A percentile compares a stretch with the other conserved stretches of the same genome.
phyloP scores from a whole-genome alignment of 768 basidiomycete genomes.

The Chalciporus chontae region DNA sequence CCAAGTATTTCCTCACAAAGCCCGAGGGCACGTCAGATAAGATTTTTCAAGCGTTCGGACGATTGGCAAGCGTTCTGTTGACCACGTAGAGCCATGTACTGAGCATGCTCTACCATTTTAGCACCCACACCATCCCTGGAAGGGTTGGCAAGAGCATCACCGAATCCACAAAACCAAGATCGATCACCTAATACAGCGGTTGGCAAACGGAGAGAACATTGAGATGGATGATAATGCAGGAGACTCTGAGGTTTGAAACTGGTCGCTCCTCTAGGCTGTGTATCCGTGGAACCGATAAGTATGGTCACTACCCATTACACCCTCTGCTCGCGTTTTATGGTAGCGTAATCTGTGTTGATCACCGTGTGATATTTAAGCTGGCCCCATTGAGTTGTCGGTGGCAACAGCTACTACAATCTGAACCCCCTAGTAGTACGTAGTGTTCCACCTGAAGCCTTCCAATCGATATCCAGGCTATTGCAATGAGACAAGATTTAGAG shows the following conservation, averaged over 20 bases:
- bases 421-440: too few species aligned
- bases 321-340: slow-evolving; percentile 8
- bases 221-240: slow-evolving; percentile 30
- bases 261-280: slow-evolving; percentile 3
- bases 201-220: slow-evolving; percentile 55
- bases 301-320: background rate
- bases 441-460: too few species aligned
- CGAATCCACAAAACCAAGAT: slow-evolving; percentile 86
- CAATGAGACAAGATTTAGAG: slow-evolving; percentile 24
- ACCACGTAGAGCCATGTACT: background rate
- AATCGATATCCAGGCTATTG: background rate
- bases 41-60: slow-evolving; percentile 78
- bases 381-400: too few species aligned
- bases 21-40: slow-evolving; percentile 82
- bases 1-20: slow-evolving; percentile 66
- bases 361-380: too few species aligned
- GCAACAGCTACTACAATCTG: too few species aligned
- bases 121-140: slow-evolving; percentile 91
- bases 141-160: slow-evolving; percentile 92
- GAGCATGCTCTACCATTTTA: slow-evolving; percentile 27
- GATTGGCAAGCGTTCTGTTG: slow-evolving; percentile 43
- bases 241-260: slow-evolving; percentile 26
- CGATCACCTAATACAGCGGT: slow-evolving; percentile 67
- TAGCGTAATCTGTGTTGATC: too few species aligned
- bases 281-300: too few species aligned